Evolutionary conservation across 2,329 filamentous ascomycete genomes (phyloP).

Genomic region (Lojkania enalia): DNA sequence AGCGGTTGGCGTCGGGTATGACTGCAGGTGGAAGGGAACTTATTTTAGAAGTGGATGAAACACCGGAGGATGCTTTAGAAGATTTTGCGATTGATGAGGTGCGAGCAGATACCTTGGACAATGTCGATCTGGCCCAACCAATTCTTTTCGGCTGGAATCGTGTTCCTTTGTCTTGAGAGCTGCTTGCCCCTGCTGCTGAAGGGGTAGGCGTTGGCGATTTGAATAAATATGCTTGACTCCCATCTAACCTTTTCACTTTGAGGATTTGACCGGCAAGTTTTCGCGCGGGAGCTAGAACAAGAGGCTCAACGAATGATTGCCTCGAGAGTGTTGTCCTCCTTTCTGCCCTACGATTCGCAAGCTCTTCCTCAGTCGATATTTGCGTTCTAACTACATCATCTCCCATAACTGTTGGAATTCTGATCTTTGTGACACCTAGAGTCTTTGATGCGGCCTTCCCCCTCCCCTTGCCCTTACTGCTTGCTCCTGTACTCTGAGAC

Average conservation of each 20-base stretch:
- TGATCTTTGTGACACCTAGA: background rate
- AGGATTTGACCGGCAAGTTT: background rate
- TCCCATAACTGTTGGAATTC: background rate
- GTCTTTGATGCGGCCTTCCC: background rate
- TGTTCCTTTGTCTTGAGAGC: background rate
- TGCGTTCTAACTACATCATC: background rate
- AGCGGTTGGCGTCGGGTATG: background rate
- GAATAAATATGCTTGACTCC: background rate
- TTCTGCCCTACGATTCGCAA: too few species aligned
- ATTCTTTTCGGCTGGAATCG: too few species aligned
- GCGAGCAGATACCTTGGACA: too few species aligned
- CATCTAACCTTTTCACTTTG: background rate
- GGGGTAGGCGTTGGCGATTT: background rate
- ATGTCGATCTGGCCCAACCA: too few species aligned
- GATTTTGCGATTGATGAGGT: background rate
- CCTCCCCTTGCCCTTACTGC: background rate
- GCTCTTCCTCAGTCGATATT: background rate
- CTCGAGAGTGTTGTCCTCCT: slow-evolving; percentile 5
- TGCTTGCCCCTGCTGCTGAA: background rate
- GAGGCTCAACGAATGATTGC: slow-evolving; percentile 9
- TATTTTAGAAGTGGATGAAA: background rate
- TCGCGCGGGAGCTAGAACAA: slow-evolving; percentile 11
- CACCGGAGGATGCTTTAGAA: background rate
- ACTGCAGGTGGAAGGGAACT: background rate
- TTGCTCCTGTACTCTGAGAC: background rate